Percentiles rank a stretch among this genome's conserved stretches.
Evolutionary conservation across 495 filamentous ascomycete species (phyloP).

Genomic region (Xanthoparmelia taractica): DNA sequence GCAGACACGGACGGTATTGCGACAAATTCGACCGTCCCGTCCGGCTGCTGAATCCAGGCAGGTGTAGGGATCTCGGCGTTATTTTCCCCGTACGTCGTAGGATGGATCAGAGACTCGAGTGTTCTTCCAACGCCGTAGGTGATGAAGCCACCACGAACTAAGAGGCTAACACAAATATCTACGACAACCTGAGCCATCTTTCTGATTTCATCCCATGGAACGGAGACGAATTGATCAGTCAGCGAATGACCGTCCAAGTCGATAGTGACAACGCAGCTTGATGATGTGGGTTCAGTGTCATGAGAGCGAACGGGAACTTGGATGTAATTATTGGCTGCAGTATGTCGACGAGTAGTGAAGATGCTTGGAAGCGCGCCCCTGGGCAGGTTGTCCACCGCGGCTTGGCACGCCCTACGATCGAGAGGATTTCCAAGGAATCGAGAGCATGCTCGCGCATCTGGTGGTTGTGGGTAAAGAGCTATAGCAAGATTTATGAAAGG

Average conservation of each 20-base stretch:
- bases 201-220: background rate
- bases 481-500: background rate
- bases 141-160: background rate
- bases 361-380: background rate
- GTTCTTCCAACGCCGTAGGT: background rate
- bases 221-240: background rate
- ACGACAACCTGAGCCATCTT: background rate
- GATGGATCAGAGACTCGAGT: background rate
- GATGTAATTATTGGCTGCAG: background rate
- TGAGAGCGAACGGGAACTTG: constrained; percentile 1
- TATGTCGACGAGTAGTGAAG: constrained; percentile 4
- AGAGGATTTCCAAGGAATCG: background rate
- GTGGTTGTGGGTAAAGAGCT: background rate
- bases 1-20: background rate
- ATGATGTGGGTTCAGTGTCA: background rate
- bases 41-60: background rate
- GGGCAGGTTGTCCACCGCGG: background rate
- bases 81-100: background rate
- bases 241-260: constrained; percentile 13
- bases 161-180: background rate
- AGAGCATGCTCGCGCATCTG: background rate
- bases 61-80: background rate
- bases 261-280: background rate
- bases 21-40: background rate
- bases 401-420: background rate